Percentiles rank a stretch among this genome's conserved stretches.
Conservation (phyloP, 2,329 filamentous ascomycete genomes). For the Metarhizium sp. region DNA sequence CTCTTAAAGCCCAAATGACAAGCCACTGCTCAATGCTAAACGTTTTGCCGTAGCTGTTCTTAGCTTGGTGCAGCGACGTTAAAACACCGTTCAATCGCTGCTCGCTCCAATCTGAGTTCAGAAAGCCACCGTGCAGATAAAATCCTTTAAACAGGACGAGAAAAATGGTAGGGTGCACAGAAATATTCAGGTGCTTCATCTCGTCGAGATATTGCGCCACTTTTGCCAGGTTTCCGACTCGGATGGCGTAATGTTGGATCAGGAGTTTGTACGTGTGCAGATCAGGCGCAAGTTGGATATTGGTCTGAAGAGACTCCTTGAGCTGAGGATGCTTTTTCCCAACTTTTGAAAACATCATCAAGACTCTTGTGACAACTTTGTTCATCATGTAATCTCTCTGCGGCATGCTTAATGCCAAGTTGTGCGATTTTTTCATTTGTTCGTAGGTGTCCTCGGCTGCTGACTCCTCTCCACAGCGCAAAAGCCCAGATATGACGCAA, state of each 20-base stretch:
- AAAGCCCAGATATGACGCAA: slow-evolving; percentile 69
- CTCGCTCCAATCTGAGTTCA: slow-evolving; percentile 60
- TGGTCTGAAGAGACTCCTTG: slow-evolving; percentile 44
- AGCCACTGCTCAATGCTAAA: slow-evolving; percentile 52
- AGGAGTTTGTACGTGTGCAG: slow-evolving; percentile 72
- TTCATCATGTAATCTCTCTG: slow-evolving; percentile 36
- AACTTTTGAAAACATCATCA: slow-evolving; percentile 49
- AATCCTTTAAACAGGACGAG: slow-evolving; percentile 79
- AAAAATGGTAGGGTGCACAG: slow-evolving; percentile 68
- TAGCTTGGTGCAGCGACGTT: slow-evolving; percentile 49
- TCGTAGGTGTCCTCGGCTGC: slow-evolving; percentile 75
- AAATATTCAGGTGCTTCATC: slow-evolving; percentile 62
- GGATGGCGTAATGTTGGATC: slow-evolving; percentile 62
- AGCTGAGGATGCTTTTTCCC: slow-evolving; percentile 48
- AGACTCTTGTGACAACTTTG: slow-evolving; percentile 41
- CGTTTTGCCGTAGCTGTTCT: slow-evolving; percentile 35
- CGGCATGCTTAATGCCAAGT: slow-evolving; percentile 27
- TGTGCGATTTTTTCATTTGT: slow-evolving; percentile 64
- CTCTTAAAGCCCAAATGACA: slow-evolving; percentile 49
- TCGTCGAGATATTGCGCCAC: slow-evolving; percentile 67
- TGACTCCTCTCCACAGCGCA: slow-evolving; percentile 64
- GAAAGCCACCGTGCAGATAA: slow-evolving; percentile 55
- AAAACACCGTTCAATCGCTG: slow-evolving; percentile 60
- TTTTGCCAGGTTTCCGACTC: slow-evolving; percentile 60
- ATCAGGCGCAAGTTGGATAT: slow-evolving; percentile 61